Conservation (phyloP, 2,329 filamentous ascomycete species). For the Paraconiothyrium brasiliense region DNA sequence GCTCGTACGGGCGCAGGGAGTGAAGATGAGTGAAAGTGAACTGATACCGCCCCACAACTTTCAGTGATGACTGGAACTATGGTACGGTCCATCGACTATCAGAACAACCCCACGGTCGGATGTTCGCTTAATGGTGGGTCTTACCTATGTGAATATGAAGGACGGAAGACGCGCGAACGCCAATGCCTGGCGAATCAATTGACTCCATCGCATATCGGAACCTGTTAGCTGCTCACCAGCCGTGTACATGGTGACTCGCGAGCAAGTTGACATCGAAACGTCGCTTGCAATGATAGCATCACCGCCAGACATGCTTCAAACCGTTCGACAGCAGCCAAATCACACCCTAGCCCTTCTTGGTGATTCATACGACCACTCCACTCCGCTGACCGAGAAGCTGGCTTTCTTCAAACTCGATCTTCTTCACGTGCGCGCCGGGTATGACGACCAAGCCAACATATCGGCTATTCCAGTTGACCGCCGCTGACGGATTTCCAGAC, state of each 20-base stretch:
- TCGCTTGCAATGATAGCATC: no score
- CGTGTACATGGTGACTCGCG: neutral
- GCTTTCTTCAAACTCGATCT: conserved; percentile 84
- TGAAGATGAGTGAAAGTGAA: neutral
- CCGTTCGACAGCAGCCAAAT: neutral
- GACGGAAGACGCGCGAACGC: neutral
- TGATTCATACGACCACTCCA: conserved; percentile 30
- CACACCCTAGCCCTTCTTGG: neutral
- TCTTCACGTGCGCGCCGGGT: conserved; percentile 83
- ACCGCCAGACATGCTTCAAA: neutral
- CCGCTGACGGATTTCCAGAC: conserved; percentile 55
- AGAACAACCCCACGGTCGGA: neutral
- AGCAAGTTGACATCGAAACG: neutral
- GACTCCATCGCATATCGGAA: neutral
- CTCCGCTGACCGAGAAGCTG: conserved; percentile 35
- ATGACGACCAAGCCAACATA: conserved; percentile 91
- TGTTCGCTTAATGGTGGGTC: neutral
- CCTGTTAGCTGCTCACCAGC: neutral
- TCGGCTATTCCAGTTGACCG: conserved; percentile 80
- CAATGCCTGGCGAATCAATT: neutral
- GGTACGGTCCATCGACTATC: no score
- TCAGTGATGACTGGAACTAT: no score
- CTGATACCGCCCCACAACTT: neutral
- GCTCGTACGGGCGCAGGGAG: no score
- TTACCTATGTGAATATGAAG: neutral